Evolutionary conservation across 1,139 yeast species (phyloP), one percentile per base, ranked within the genome.

Genomic region (Lodderomyces orthopsilosis): DNA sequence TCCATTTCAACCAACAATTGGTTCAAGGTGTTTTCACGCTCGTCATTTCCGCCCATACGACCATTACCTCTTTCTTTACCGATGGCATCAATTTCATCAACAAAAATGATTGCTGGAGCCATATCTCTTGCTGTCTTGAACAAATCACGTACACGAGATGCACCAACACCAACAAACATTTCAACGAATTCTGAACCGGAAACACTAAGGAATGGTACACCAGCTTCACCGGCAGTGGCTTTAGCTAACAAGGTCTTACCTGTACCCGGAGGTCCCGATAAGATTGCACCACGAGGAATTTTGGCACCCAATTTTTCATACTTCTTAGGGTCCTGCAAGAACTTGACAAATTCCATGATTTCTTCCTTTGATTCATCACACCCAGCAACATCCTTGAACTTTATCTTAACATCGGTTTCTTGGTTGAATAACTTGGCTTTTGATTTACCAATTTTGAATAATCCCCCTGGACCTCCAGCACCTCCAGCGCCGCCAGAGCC

Each of bases 181-280:
- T 84, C 90, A 17, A 83, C 88, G 52, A 84, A 84, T 55, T 84
- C 91, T 1, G 90, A 83, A 51, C 91, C 91, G 0, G 90, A 83
- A n/a, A 85, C 93, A 33, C 87, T 81, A 52, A 80, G 79, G 57
- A 85, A 85, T 35, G 94, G 91, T 24, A 85, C 93, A 43, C 85
- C 86, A 2, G 93, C 93, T 61, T 85, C 93, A 57, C 93, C 93
- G 6, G 93, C 93, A 26, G 93, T 85, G 1, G 93, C 93, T 58
- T 83, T 85, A 9, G 93, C 93, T 45, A 85, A 65, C 40, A 85
- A 68, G 1, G 94, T 85, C 59, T 85, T 85, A 77, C 94, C 94
- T 4, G 93, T 85, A 68, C 94, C 94, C 38, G 94, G 94, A 34
- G 93, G 89, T 49, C 94, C 94, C 0, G 90, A 83, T 41, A 85